Base-by-base conservation (phyloP, 495 filamentous ascomycete genomes). In the Penicillium silybi region DNA sequence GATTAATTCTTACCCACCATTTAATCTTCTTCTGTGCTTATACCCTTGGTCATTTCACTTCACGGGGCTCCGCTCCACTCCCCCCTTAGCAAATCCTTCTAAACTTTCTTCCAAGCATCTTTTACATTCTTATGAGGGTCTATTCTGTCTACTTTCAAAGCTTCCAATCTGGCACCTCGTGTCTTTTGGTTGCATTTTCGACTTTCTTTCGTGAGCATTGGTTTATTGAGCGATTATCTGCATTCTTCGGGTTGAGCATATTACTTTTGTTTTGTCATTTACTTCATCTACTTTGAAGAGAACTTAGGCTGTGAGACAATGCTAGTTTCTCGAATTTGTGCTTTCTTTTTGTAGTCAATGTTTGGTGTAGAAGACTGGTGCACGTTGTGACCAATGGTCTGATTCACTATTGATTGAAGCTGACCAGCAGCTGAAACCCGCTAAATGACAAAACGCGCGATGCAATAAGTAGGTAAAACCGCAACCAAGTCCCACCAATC, bases 171-270 rank as follows among this genome's bases (percentile, higher is more conserved):
- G 29, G 10, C 37, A 25, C 45, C 16, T 46, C 37, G n/a, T 46
- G 23, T 46, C 11, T 13, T 2, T 44, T 19, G 20, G 10, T 55
- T 58, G 41, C 52, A 58, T 64, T 51, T 55, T 46, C 48, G 42
- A 53, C 44, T 43, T 53, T 39, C 53, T 55, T 57, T 58, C 35
- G 39, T 47, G 51, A 56, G 61, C 61, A 64, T 61, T 44, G 53
- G 54, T 59, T 56, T 60, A 52, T 58, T 64, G 54, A 62, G 62
- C 62, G 62, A 56, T 59, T 59, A 32, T 52, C 40, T 51, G 62
- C 62, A 64, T 64, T 59, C 52, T 56, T 59, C 57, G 46, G 56
- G 41, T 57, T 60, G 49, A 57, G 54, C 54, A 61, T 53, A 53
- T 50, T 57, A 38, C 44, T 50, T 48, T 38, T n/a, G n/a, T n/a